Evolutionary conservation across 192 early-diverging fungal species (phyloP).

Genomic region (Coemansia sp.): DNA sequence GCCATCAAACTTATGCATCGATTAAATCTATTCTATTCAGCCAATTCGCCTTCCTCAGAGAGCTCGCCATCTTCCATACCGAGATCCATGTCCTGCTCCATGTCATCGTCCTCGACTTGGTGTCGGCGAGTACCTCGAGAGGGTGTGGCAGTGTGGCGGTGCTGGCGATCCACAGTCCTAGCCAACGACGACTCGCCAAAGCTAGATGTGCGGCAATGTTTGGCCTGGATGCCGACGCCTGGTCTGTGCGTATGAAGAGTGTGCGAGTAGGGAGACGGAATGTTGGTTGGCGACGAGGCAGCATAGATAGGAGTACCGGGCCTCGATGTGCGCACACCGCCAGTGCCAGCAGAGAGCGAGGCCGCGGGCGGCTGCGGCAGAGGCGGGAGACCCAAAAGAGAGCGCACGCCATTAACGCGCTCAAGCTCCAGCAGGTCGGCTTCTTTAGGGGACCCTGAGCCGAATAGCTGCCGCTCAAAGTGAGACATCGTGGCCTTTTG

Average conservation of each 20-base stretch:
- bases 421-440: conserved; percentile 48
- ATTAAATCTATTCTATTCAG: conserved; percentile 8
- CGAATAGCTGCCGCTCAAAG: conserved; percentile 48
- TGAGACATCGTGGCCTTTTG: conserved; percentile 40
- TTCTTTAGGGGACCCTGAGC: conserved; percentile 39
- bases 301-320: conserved; percentile 44
- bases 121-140: background rate
- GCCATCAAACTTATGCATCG: background rate
- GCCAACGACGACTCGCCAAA: conserved; percentile 17
- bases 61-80: conserved; percentile 38
- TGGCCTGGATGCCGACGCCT: conserved; percentile 1
- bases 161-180: background rate
- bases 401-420: conserved; percentile 45
- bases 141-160: background rate
- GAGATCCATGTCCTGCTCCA: conserved; percentile 40
- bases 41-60: conserved; percentile 47
- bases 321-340: conserved; percentile 42
- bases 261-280: conserved; percentile 23
- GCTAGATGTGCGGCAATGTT: conserved; percentile 31
- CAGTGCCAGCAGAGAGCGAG: conserved; percentile 3
- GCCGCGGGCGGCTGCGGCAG: conserved; percentile 19
- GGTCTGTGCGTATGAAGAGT: conserved; percentile 9
- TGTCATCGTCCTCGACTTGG: conserved; percentile 17
- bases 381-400: conserved; percentile 45
- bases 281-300: conserved; percentile 26